These are phyloP conservation scores for Malus orientalis DNA, from an alignment of 306 rosid genomes.

Conservation along the genomic window DNA sequence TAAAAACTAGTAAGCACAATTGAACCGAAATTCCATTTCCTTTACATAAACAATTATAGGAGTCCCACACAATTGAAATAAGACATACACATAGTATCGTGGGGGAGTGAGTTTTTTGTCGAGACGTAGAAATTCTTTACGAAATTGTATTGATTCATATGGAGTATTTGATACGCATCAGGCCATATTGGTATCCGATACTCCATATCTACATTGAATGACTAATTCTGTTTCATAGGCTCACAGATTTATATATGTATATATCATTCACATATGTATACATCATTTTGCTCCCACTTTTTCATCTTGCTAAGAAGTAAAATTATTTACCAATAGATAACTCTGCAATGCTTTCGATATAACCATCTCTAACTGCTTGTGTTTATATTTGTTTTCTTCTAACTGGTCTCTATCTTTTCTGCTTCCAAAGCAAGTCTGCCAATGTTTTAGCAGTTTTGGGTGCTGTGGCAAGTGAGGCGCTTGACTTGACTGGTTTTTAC, in stretches of 20 bases:
- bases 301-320: neutral
- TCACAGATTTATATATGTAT: neutral
- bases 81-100: neutral
- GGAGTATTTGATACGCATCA: neutral
- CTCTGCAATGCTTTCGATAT: neutral
- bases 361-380: neutral
- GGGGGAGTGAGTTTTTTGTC: neutral
- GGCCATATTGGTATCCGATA: neutral
- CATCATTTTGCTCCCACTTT: neutral
- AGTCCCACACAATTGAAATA: neutral
- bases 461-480: slow-evolving; percentile 86
- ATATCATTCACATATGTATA: neutral
- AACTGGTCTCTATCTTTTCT: slow-evolving; percentile 28
- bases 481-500: slow-evolving; percentile 83
- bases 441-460: slow-evolving; percentile 91
- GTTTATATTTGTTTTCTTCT: slow-evolving; percentile 3
- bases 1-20: neutral
- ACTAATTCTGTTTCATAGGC: neutral
- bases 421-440: slow-evolving; percentile 82
- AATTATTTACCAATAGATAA: neutral
- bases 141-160: neutral
- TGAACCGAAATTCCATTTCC: neutral
- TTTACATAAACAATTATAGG: neutral
- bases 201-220: neutral
- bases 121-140: neutral